Evolutionary conservation across 192 early-diverging fungal genomes (phyloP), one percentile per base, ranked within the genome.

Genomic region (Ramicandelaber brevisporus): DNA sequence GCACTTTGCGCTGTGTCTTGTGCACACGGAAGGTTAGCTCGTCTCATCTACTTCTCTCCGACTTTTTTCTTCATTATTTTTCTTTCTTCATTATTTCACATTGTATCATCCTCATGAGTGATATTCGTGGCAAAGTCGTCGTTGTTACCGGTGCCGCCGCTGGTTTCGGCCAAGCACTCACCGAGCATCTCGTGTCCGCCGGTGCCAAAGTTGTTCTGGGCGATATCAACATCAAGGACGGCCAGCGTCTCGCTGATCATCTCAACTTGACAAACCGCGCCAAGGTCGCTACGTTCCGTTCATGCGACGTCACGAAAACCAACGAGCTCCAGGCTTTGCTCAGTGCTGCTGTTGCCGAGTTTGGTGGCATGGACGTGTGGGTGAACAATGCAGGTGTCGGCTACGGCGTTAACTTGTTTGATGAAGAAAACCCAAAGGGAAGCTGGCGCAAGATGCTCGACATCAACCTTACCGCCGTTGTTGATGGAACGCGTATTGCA

Each of bases 381-480:
- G 52, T 66, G 29, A 72, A 72, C 36, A 72, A 72, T 25, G 69
- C 69, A 1, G 69, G 69, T 0, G 50, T 66, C 27, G 55, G 44
- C 23, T 63, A 60, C 11, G 28, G 8, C 0, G 25, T 52, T 4
- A 34, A 46, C 2, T 61, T 55, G 57, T 23, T 48, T 8, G 59
- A 70, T 6, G 17, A 17, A 1, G 43, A 50, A 9, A 44, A 49
- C 20, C 14, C 37, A 10, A 63, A 55, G 48, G 39, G 55, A 21
- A 49, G 63, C 17, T n/a, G n/a, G n/a, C n/a, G n/a, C n/a, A 59
- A 65, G 7, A 57, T 37, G 10, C 31, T 85, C 18, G 73, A 75
- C 39, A 65, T 78, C 35, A 72, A 85, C 50, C 43, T 80, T 15
- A 63, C 55, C 5, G 74, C 70, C 13, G 73, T 80, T 3, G 54